Evolutionary conservation across 78 protist species (phyloP).

Genomic region (Polysphondylium violaceum): DNA sequence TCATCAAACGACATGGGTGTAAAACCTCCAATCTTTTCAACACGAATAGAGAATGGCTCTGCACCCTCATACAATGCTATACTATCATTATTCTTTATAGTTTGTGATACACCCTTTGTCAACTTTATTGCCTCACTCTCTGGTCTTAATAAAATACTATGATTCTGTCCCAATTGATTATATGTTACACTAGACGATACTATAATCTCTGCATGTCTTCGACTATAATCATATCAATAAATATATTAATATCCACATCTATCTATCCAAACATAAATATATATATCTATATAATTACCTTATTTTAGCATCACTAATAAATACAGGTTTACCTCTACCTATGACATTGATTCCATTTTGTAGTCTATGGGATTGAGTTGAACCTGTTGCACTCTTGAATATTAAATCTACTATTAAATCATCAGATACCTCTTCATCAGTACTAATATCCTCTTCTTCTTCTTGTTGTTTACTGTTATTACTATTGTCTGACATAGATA

Average conservation of each 20-base stretch:
- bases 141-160: slow-evolving; percentile 13
- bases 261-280: background rate
- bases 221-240: too few relatives aligned
- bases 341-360: slow-evolving; percentile 31
- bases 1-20: too few relatives aligned
- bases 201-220: slow-evolving; percentile 74
- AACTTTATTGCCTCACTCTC: slow-evolving; percentile 1
- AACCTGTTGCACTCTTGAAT: too few relatives aligned
- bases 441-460: too few relatives aligned
- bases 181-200: slow-evolving; percentile 43
- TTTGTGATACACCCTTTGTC: background rate
- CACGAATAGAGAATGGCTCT: background rate
- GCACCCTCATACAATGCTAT: slow-evolving; percentile 12
- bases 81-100: background rate
- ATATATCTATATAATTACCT: slow-evolving; percentile 25
- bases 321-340: slow-evolving; percentile 48
- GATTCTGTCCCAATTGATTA: slow-evolving; percentile 44
- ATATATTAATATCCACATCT: background rate
- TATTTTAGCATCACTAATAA: slow-evolving; percentile 19
- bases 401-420: too few relatives aligned
- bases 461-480: too few relatives aligned
- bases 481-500: too few relatives aligned
- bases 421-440: too few relatives aligned
- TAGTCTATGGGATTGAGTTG: background rate
- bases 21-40: too few relatives aligned